Evolutionary conservation across 2,329 filamentous ascomycete genomes (phyloP).

Genomic region (Arthroderma sp.): DNA sequence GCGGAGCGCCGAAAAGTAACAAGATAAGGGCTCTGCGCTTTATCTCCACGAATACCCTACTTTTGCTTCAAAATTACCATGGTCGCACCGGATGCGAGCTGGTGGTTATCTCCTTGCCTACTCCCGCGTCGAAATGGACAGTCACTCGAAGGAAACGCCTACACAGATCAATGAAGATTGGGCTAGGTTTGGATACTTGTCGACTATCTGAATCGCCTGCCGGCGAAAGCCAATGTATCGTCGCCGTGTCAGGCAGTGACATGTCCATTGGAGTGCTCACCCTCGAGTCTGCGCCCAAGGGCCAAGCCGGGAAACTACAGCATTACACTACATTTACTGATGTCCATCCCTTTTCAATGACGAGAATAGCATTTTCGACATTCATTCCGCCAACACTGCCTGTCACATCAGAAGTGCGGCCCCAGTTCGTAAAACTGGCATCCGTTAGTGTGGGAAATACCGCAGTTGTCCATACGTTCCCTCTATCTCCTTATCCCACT

Average conservation of each 20-base stretch:
- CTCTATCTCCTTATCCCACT: slow-evolving; percentile 42
- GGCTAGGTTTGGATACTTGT: slow-evolving; percentile 65
- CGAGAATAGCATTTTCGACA: slow-evolving; percentile 40
- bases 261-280: slow-evolving; percentile 67
- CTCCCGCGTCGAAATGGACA: slow-evolving; percentile 26
- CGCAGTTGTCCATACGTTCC: slow-evolving; percentile 66
- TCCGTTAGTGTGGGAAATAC: slow-evolving; percentile 72
- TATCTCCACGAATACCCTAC: slow-evolving; percentile 41
- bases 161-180: slow-evolving; percentile 57
- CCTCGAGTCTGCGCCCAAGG: slow-evolving; percentile 50
- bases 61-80: slow-evolving; percentile 46
- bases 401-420: slow-evolving; percentile 36
- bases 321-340: slow-evolving; percentile 42
- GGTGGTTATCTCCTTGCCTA: slow-evolving; percentile 34
- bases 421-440: slow-evolving; percentile 61
- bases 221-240: slow-evolving; percentile 60
- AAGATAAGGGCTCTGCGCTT: slow-evolving; percentile 48
- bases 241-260: slow-evolving; percentile 71
- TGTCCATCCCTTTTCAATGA: slow-evolving; percentile 49
- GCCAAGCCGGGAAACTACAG: slow-evolving; percentile 37
- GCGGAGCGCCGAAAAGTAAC: slow-evolving; percentile 21
- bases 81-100: slow-evolving; percentile 46
- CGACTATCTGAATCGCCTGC: slow-evolving; percentile 49
- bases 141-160: slow-evolving; percentile 47
- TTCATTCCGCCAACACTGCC: slow-evolving; percentile 42